Percentiles rank a stretch among this genome's conserved stretches.
Conservation (phyloP, 2,329 filamentous ascomycete species). For the Aspergillus hiratsukae region DNA sequence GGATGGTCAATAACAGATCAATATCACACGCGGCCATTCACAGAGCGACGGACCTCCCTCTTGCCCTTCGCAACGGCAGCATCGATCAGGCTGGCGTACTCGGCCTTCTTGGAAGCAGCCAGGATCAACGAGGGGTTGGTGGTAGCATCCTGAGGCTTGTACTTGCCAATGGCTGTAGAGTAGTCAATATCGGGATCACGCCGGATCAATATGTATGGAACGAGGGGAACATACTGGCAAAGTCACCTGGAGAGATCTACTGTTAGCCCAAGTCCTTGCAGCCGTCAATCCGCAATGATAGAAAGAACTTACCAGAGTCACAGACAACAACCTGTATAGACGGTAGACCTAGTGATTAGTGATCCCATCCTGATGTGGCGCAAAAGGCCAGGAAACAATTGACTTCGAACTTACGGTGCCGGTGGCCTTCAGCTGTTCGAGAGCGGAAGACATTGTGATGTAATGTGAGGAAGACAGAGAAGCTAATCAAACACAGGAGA, state of each 20-base stretch:
- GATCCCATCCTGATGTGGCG: not conserved
- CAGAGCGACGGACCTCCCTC: constrained; percentile 52
- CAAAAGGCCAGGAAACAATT: not conserved
- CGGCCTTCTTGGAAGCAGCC: constrained; percentile 94
- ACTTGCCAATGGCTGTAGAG: constrained; percentile 83
- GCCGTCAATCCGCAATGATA: constrained; percentile 1
- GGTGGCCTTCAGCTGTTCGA: constrained; percentile 94
- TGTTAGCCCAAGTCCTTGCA: constrained; percentile 27
- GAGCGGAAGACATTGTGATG: constrained; percentile 70
- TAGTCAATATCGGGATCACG: not conserved
- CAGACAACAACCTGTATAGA: constrained; percentile 76
- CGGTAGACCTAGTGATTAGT: constrained; percentile 11
- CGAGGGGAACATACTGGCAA: constrained; percentile 60
- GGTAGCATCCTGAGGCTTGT: constrained; percentile 99
- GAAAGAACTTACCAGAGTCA: constrained; percentile 72
- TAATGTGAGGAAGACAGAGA: not conserved
- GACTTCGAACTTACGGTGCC: constrained; percentile 72
- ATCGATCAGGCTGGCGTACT: constrained; percentile 92
- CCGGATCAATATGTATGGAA: constrained; percentile 8
- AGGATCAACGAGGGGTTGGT: constrained; percentile 99
- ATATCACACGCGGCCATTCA: not conserved
- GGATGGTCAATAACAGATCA: constrained; percentile 1
- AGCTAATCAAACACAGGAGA: not conserved
- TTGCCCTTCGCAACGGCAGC: constrained; percentile 81
- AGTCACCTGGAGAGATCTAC: constrained; percentile 56